Evolutionary conservation across 192 early-diverging fungal species (phyloP), one percentile per base, ranked within the genome.

Genomic region (Chytriomyces sp.): DNA sequence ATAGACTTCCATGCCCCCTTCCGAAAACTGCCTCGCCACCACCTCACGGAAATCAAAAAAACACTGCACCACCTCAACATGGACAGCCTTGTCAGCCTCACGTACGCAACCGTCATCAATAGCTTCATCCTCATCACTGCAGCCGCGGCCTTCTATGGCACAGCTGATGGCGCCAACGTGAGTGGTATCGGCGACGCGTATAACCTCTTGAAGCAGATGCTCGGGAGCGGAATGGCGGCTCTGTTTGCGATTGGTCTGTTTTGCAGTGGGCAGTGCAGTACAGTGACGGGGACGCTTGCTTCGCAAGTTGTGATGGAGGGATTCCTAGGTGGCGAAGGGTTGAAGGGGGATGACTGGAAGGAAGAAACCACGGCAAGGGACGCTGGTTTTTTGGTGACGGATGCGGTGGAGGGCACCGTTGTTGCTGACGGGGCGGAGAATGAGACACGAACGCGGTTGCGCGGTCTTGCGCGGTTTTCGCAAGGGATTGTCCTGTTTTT

Each of bases 251-350:
- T 91, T 6, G 90, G 86, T 2, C 71, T 91, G 49, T 70, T 91
- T 52, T 84, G 81, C 69, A 80, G 89, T 25, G 90, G 90, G 33
- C 90, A 91, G 69, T 85, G 83, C 12, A 87, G 88, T 25, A 90
- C 90, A 6, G 62, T 91, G n/a, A 91, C 90, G 0, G 90, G 88
- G 0, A 91, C 90, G 14, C 64, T 91, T 64, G 90, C 90, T 2
- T 89, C 89, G 28, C 89, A 91, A 71, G 84, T 91, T 39, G 84
- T 91, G 7, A 91, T 91, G 90, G 82, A 84, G 25, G 90, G 90
- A 0, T 91, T 91, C 71, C 68, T 91, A 59, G 68, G 68, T 6
- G 62, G 62, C 83, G 87, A 5, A 58, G 79, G 34, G 31, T 32
- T 25, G 19, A 49, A 28, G 52, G 22, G 30, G 62, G 59, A 36